These are phyloP conservation scores for Penicillium mononematosum DNA, from an alignment of 495 filamentous ascomycete species.

Conservation along the genomic window DNA sequence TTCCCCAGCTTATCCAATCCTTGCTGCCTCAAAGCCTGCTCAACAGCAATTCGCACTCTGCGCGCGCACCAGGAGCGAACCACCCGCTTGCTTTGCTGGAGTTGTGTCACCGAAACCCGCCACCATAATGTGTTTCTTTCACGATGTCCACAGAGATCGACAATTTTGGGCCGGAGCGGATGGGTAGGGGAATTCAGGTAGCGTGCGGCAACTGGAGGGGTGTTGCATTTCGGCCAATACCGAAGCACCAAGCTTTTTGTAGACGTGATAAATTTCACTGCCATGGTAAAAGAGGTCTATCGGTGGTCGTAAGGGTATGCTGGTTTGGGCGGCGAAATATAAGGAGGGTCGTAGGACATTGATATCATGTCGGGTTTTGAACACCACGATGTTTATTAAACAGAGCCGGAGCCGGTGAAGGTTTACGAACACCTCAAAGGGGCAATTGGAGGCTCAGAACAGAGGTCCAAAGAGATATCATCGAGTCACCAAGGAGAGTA, in stretches of 20 bases:
- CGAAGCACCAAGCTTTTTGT: constrained; percentile 25
- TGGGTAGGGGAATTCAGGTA: constrained; percentile 28
- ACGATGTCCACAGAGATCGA: constrained; percentile 33
- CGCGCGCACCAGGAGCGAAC: constrained; percentile 53
- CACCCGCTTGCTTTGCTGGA: constrained; percentile 40
- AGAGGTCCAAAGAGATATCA: background rate
- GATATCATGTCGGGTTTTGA: constrained; percentile 21
- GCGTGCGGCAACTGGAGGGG: constrained; percentile 33
- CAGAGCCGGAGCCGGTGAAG: background rate
- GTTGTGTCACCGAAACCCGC: constrained; percentile 29
- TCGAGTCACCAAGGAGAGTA: background rate
- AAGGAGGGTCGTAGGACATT: constrained; percentile 12
- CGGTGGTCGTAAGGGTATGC: background rate
- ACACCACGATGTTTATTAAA: background rate
- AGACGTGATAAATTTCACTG: constrained; percentile 13
- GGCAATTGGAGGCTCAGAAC: background rate
- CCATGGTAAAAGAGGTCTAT: constrained; percentile 14
- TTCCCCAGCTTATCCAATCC: constrained; percentile 58
- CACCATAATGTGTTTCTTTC: constrained; percentile 51
- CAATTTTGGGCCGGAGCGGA: constrained; percentile 41
- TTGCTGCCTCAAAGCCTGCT: constrained; percentile 50
- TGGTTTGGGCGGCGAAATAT: background rate
- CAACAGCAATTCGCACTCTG: constrained; percentile 53
- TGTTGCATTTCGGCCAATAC: constrained; percentile 24
- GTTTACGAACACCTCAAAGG: background rate